Conservation (phyloP, 116 monocot genomes). For the Posidonia oceanica region DNA sequence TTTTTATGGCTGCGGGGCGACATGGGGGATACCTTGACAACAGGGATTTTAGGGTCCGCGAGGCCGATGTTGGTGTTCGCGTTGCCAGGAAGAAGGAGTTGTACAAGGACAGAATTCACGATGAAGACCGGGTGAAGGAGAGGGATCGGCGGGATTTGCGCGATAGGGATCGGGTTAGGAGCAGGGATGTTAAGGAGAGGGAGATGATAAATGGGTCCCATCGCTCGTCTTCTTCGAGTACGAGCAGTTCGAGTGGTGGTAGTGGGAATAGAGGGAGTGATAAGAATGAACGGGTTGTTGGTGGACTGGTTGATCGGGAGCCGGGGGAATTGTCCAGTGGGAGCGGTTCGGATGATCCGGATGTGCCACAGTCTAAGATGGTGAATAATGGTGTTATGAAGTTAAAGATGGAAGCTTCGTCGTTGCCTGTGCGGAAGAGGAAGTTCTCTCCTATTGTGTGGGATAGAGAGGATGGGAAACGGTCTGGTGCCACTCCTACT, state of each 20-base stretch:
- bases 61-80: constrained; percentile 23
- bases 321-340: constrained; percentile 78
- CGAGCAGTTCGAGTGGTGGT: constrained; percentile 26
- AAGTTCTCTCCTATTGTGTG: constrained; percentile 35
- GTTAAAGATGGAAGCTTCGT: constrained; percentile 4
- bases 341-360: constrained; percentile 38
- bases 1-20: constrained; percentile 42
- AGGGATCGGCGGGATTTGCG: background rate
- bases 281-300: background rate
- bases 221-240: constrained; percentile 8
- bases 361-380: background rate
- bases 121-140: constrained; percentile 7
- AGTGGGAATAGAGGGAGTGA: constrained; percentile 3
- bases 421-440: constrained; percentile 11
- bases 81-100: constrained; percentile 28
- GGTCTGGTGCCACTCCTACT: background rate
- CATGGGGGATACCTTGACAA: constrained; percentile 29
- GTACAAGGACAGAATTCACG: constrained; percentile 18
- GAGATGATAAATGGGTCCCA: constrained; percentile 23
- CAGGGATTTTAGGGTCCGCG: constrained; percentile 27
- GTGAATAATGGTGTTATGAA: background rate
- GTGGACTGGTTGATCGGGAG: constrained; percentile 37
- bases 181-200: constrained; percentile 17
- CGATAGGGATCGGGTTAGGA: constrained; percentile 14
- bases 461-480: constrained; percentile 19